Evolutionary conservation across 768 basidiomycete genomes (phyloP).

Genomic region (Kwoniella europaea): DNA sequence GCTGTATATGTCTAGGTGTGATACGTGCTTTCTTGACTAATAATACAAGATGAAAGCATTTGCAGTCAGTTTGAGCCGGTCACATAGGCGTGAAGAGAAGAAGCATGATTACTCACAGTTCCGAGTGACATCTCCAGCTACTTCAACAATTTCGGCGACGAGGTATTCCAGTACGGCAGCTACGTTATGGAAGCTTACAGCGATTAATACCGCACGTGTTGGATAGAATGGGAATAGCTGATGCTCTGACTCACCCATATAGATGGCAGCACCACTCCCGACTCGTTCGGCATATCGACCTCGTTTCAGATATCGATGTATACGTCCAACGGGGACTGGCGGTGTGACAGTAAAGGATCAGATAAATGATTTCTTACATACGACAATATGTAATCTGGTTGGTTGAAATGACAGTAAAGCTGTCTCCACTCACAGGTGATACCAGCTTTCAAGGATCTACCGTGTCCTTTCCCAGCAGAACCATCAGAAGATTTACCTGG

Average conservation of each 20-base stretch:
- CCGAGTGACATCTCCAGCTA: slow-evolving; percentile 65
- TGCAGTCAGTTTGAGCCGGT: too few species aligned
- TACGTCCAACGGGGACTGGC: slow-evolving; percentile 24
- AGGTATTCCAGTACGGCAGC: slow-evolving; percentile 82
- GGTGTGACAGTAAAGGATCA: background rate
- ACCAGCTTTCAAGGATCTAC: slow-evolving; percentile 1
- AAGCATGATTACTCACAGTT: too few species aligned
- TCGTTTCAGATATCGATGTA: slow-evolving; percentile 6
- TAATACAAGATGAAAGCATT: too few species aligned
- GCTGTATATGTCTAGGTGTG: slow-evolving; percentile 82
- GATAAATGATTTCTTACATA: too few species aligned
- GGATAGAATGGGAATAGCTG: too few species aligned
- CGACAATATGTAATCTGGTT: background rate
- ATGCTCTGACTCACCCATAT: slow-evolving; percentile 23
- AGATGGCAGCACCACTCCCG: slow-evolving; percentile 6
- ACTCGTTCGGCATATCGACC: slow-evolving; percentile 19
- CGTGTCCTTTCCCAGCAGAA: background rate
- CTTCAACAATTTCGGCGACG: slow-evolving; percentile 84
- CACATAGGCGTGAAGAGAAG: too few species aligned
- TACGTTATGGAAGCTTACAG: too few species aligned
- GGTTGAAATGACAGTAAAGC: background rate
- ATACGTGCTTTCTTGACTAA: slow-evolving; percentile 66
- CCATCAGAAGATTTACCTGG: background rate
- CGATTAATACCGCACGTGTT: too few species aligned
- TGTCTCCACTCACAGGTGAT: background rate